Base-by-base conservation (phyloP, 495 filamentous ascomycete genomes). In the Lasiosphaeria hispida region DNA sequence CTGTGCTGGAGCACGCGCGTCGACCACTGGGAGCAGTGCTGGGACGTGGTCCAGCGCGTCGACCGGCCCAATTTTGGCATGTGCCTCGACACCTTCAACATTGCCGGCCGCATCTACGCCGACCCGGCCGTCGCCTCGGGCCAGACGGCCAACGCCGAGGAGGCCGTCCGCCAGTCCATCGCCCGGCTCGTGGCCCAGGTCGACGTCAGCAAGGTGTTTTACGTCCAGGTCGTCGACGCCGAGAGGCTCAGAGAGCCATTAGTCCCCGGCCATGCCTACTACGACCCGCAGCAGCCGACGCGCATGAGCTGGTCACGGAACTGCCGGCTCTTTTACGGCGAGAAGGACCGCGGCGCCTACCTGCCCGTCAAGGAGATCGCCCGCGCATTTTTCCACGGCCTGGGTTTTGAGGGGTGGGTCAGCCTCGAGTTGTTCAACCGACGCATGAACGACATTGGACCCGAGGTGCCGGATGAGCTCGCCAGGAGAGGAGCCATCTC, bases 271-370 rank as follows among this genome's bases (percentile, higher is more conserved):
- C 89, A 92, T 63, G 72, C 78, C 13, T 91, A 84, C 69, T 79
- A 87, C 66, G 74, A 84, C 6, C 60, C 76, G 0, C 80, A 75
- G 6, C 87, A 91, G 70, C 83, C 83, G 48, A 67, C 77, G 3
- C 74, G 87, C n/a, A 92, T 92, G 90, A 87, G 79, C 65, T 94
- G 90, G 90, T 87, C 84, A 23, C 76, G 90, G 9, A 92, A 91
- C 63, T 87, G 85, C 57, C 72, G 89, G 23, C 65, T 92, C 8
- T 92, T 92, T 63, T 85, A 87, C 54, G 87, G 86, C 40, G 89
- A 92, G 67, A 75, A 83, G 67, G 78, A 84, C 2, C 68, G 77
- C 0, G 89, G 88, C 6, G 90, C 82, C 0, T 92, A 92, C 64
- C 71, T 94, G 10, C 89, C 89, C 3, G 65, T 91, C 15, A 58